Conservation (phyloP, 306 rosid genomes). For the Cucurbita argyrosperma region DNA sequence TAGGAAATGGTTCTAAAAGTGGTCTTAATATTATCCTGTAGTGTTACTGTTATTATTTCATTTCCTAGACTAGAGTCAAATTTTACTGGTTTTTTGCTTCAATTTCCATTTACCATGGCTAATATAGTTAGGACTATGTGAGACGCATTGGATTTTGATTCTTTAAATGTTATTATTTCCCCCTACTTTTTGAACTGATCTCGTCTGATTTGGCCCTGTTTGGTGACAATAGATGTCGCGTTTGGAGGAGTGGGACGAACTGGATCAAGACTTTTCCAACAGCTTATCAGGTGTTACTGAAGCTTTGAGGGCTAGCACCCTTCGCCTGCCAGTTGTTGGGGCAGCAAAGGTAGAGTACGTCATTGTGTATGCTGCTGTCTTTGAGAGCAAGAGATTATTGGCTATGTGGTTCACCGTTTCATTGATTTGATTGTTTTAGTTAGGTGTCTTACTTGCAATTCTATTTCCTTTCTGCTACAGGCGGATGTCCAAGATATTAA, state of each 20-base stretch:
- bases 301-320: conserved; percentile 81
- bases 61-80: neutral
- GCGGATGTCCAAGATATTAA: conserved; percentile 60
- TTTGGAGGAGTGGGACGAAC: conserved; percentile 69
- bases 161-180: neutral
- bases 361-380: neutral
- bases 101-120: neutral
- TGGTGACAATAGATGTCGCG: conserved; percentile 30
- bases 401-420: neutral
- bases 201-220: neutral
- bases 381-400: neutral
- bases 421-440: neutral
- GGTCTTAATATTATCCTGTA: neutral
- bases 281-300: conserved; percentile 76
- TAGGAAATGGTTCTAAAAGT: neutral
- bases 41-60: neutral
- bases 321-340: conserved; percentile 83
- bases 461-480: conserved; percentile 28
- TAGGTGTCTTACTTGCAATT: neutral
- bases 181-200: neutral
- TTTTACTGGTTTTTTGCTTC: neutral
- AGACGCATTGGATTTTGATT: neutral
- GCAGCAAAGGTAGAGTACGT: conserved; percentile 52
- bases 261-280: conserved; percentile 53
- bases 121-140: neutral